Conservation (phyloP, 139 green algal genomes). For the Nannochloris sp. region DNA sequence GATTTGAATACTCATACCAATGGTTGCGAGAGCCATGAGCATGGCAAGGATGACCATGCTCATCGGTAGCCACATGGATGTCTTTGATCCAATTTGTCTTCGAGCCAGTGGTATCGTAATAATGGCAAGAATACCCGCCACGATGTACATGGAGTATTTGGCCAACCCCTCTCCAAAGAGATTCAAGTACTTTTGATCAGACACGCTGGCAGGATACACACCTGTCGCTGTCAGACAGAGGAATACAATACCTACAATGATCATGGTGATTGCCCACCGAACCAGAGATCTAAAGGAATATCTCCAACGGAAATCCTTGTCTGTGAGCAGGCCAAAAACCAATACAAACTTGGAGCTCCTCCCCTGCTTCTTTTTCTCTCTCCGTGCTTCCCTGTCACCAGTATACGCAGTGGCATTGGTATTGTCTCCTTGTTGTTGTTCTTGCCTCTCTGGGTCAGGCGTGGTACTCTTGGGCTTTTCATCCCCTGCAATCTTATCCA, state of each 20-base stretch:
- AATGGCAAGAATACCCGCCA: conserved; percentile 1
- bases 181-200: conserved; percentile 7
- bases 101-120: neutral
- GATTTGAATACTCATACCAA: conserved; percentile 7
- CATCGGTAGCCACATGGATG: neutral
- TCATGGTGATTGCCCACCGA: conserved; percentile 2
- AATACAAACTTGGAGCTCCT: neutral
- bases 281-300: neutral
- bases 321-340: neutral
- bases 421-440: too few relatives aligned
- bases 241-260: conserved; percentile 3
- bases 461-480: too few relatives aligned
- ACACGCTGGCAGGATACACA: neutral
- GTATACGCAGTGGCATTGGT: too few relatives aligned
- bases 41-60: neutral
- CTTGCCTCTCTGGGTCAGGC: too few relatives aligned
- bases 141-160: conserved; percentile 7
- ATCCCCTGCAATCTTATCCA: too few relatives aligned
- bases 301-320: neutral
- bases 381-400: too few relatives aligned
- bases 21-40: conserved; percentile 3
- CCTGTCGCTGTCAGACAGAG: conserved; percentile 4
- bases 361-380: neutral
- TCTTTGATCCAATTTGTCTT: neutral
- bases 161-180: neutral